phyloP scores from a whole-genome alignment of 345 rosid species.

The Camelina sativa region DNA sequence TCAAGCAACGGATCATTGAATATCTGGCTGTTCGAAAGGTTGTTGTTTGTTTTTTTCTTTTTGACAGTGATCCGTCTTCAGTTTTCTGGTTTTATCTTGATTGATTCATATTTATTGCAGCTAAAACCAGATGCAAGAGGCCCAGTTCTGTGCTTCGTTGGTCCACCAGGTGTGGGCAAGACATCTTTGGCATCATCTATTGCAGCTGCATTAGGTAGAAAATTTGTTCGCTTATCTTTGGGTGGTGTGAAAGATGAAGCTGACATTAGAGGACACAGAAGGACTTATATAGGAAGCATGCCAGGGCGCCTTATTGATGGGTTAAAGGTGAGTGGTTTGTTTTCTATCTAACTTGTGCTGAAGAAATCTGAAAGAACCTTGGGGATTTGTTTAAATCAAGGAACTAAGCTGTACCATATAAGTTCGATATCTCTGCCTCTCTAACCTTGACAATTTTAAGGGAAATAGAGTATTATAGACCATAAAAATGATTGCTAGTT shows the following conservation, averaged over 20 bases:
- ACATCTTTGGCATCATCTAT: slow-evolving; percentile 97
- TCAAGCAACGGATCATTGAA: slow-evolving; percentile 97
- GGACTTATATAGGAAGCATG: slow-evolving; percentile 99
- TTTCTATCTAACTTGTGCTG: slow-evolving; percentile 13
- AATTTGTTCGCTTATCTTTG: slow-evolving; percentile 90
- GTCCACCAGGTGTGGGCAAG: slow-evolving; percentile 99
- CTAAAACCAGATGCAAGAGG: slow-evolving; percentile 99
- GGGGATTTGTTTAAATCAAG: background rate
- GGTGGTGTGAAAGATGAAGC: slow-evolving; percentile 99
- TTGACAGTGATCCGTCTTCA: slow-evolving; percentile 18
- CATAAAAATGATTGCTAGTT: slow-evolving; percentile 9
- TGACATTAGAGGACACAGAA: slow-evolving; percentile 97
- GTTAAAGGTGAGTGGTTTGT: slow-evolving; percentile 62
- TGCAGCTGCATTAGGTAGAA: slow-evolving; percentile 93
- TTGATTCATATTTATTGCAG: slow-evolving; percentile 50
- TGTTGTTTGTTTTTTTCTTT: slow-evolving; percentile 33
- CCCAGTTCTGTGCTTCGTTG: slow-evolving; percentile 96
- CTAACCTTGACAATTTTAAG: slow-evolving; percentile 3
- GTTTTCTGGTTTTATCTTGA: slow-evolving; percentile 29
- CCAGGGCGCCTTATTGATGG: slow-evolving; percentile 99
- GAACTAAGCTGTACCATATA: slow-evolving; percentile 2
- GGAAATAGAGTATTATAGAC: slow-evolving; percentile 3
- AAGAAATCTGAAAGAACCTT: slow-evolving; percentile 10
- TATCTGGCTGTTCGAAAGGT: slow-evolving; percentile 99
- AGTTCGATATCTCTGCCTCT: slow-evolving; percentile 6